Conservation (phyloP, 2,329 filamentous ascomycete genomes). For the Cryphonectria parasitica region DNA sequence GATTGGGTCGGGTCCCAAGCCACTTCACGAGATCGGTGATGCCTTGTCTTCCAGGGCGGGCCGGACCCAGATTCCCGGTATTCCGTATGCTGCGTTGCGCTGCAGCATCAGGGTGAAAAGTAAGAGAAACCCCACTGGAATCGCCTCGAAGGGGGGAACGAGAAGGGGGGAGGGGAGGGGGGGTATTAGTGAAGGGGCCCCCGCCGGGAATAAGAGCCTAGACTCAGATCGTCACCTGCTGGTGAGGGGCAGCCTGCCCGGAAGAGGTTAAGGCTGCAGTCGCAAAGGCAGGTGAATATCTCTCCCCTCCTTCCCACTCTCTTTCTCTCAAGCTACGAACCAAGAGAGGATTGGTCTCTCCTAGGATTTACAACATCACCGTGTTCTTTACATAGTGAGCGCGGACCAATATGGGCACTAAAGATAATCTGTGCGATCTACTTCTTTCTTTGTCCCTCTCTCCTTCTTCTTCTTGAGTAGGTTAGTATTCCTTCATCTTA, state of each 20-base stretch:
- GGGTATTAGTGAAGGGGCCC: not conserved
- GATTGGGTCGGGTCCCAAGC: slow-evolving; percentile 8
- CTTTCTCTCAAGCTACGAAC: no score
- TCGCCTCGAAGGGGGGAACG: not conserved
- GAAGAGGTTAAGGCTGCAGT: not conserved
- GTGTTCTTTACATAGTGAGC: no score
- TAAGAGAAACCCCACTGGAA: not conserved
- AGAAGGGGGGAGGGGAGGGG: not conserved
- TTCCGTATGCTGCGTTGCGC: not conserved
- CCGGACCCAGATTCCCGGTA: slow-evolving; percentile 15
- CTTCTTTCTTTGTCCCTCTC: not conserved
- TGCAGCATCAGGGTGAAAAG: not conserved
- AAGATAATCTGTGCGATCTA: no score
- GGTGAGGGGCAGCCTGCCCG: not conserved
- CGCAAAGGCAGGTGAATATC: not conserved
- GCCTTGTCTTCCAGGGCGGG: slow-evolving; percentile 13
- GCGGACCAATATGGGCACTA: no score
- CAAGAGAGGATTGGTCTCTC: no score
- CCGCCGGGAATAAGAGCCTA: slow-evolving; percentile 2
- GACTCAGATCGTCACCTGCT: not conserved
- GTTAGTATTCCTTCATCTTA: not conserved
- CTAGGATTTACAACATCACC: no score
- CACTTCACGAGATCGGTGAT: slow-evolving; percentile 6
- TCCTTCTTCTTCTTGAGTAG: not conserved
- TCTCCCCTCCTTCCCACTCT: not conserved